Conservation (phyloP, 2,329 filamentous ascomycete species). For the Xylariomycetidae sp. region DNA sequence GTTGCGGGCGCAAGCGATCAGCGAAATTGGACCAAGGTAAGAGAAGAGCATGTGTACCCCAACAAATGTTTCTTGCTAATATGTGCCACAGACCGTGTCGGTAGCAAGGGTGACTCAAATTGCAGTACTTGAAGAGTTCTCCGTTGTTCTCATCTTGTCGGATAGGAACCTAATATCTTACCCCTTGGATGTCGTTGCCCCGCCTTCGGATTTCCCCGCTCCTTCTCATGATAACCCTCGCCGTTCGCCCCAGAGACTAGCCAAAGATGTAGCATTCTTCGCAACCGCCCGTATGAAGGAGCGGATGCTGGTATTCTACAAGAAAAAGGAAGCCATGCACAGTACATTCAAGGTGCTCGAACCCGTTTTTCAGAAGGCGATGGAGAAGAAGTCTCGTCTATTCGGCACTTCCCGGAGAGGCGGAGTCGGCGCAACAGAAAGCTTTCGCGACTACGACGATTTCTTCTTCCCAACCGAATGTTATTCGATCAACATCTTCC, state of each 20-base stretch:
- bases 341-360: constrained; percentile 97
- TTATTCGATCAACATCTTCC: constrained; percentile 93
- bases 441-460: constrained; percentile 97
- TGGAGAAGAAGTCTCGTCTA: constrained; percentile 72
- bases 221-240: constrained; percentile 67
- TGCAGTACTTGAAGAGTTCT: constrained; percentile 92
- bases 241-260: constrained; percentile 86
- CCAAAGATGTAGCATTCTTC: constrained; percentile 94
- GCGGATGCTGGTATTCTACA: constrained; percentile 90
- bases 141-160: constrained; percentile 82
- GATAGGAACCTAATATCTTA: constrained; percentile 91
- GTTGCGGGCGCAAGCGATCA: constrained; percentile 86
- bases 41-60: constrained; percentile 22
- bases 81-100: constrained; percentile 61
- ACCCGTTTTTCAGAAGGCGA: constrained; percentile 88
- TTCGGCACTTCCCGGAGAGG: constrained; percentile 55
- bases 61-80: constrained; percentile 12
- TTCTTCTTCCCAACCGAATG: constrained; percentile 98
- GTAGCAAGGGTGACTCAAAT: constrained; percentile 81
- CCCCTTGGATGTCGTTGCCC: constrained; percentile 79
- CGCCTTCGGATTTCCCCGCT: constrained; percentile 56
- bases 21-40: constrained; percentile 83
- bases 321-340: constrained; percentile 86
- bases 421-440: constrained; percentile 71
- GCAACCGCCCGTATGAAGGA: constrained; percentile 97